Percentiles rank a stretch among this genome's conserved stretches.
Evolutionary conservation across 305 asterid genomes (phyloP).

Genomic region (Ilex paraguariensis): DNA sequence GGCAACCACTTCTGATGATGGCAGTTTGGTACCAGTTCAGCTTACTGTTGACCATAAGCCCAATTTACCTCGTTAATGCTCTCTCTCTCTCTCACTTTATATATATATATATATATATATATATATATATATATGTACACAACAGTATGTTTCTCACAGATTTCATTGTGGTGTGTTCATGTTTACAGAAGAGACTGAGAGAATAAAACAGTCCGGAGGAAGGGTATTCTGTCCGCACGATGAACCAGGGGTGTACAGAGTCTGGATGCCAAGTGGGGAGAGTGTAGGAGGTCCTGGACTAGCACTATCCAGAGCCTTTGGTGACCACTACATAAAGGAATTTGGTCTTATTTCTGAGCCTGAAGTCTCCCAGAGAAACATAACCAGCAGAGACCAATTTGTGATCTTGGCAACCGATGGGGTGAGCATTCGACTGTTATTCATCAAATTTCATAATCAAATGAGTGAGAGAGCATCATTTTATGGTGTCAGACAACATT

Average conservation of each 20-base stretch:
- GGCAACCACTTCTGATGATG: slow-evolving; percentile 52
- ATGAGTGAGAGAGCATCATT: too few relatives aligned
- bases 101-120: too few relatives aligned
- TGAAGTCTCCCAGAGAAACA: slow-evolving; percentile 49
- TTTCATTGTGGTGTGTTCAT: slow-evolving; percentile 1
- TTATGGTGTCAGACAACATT: too few relatives aligned
- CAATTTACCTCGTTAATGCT: slow-evolving; percentile 55
- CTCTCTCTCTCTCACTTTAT: slow-evolving; percentile 7
- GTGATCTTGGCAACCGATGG: slow-evolving; percentile 80
- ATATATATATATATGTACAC: too few relatives aligned
- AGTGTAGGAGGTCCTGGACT: slow-evolving; percentile 65
- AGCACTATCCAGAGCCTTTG: slow-evolving; percentile 79
- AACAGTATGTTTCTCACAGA: too few relatives aligned
- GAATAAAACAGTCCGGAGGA: slow-evolving; percentile 62
- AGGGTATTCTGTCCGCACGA: slow-evolving; percentile 47
- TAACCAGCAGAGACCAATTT: slow-evolving; percentile 51
- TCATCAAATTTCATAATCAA: too few relatives aligned
- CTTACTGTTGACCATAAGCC: slow-evolving; percentile 83
- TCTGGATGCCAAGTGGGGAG: slow-evolving; percentile 64
- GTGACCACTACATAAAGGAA: slow-evolving; percentile 73
- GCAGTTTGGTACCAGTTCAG: slow-evolving; percentile 51
- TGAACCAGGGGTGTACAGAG: slow-evolving; percentile 69
- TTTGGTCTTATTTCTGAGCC: slow-evolving; percentile 84
- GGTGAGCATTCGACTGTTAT: slow-evolving; percentile 15
- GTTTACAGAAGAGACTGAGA: slow-evolving; percentile 51